phyloP scores from a whole-genome alignment of 768 basidiomycete genomes.

The Podaxis mareebaensis region DNA sequence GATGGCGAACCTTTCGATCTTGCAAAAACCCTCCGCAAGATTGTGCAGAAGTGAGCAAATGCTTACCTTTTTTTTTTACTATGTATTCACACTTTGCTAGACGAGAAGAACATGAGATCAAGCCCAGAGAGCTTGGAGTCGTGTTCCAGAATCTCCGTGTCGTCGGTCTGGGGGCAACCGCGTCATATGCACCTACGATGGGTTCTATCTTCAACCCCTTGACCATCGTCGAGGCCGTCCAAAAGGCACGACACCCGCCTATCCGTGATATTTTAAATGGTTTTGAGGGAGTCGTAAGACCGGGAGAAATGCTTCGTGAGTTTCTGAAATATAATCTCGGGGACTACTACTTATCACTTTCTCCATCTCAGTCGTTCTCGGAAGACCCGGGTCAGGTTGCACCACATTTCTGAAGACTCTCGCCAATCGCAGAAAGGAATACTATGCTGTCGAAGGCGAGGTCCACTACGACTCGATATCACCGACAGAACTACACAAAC shows the following conservation, averaged over 20 bases:
- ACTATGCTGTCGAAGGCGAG: slow-evolving; percentile 65
- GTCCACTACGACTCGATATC: slow-evolving; percentile 78
- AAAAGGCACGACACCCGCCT: slow-evolving; percentile 57
- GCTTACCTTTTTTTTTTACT: slow-evolving; percentile 18
- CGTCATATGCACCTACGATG: slow-evolving; percentile 57
- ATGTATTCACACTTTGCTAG: slow-evolving; percentile 29
- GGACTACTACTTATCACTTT: not conserved
- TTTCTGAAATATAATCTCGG: slow-evolving; percentile 37
- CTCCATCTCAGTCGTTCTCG: slow-evolving; percentile 64
- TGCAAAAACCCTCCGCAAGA: slow-evolving; percentile 31
- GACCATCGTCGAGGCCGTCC: slow-evolving; percentile 43
- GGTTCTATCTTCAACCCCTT: slow-evolving; percentile 61
- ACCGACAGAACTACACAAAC: slow-evolving; percentile 59
- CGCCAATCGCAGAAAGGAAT: slow-evolving; percentile 73
- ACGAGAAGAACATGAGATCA: slow-evolving; percentile 45
- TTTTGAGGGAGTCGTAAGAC: slow-evolving; percentile 65
- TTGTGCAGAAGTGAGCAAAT: slow-evolving; percentile 32
- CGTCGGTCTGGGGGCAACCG: slow-evolving; percentile 54
- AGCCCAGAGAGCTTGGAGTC: slow-evolving; percentile 58
- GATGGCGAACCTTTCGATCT: slow-evolving; percentile 37
- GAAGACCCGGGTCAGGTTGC: slow-evolving; percentile 85
- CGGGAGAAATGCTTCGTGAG: slow-evolving; percentile 80
- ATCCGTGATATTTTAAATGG: slow-evolving; percentile 61
- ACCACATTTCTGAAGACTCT: slow-evolving; percentile 81
- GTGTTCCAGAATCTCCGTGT: slow-evolving; percentile 62